A percentile compares a stretch with the other conserved stretches of the same genome.
These are phyloP conservation scores for Erodium texanum DNA, from an alignment of 441 rosid genomes.

Conservation along the genomic window DNA sequence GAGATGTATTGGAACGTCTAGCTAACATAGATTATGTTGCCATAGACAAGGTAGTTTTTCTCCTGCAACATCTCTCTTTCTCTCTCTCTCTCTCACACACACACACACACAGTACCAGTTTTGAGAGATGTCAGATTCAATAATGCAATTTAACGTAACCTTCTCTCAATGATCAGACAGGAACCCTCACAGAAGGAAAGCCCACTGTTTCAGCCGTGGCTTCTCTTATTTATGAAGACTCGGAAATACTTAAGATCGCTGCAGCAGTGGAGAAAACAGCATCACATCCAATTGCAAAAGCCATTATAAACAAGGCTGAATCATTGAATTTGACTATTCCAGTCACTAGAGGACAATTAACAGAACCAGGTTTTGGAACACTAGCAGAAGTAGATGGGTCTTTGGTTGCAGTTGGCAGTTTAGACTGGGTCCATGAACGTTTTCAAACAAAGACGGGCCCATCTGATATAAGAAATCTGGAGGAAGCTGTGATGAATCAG, in stretches of 20 bases:
- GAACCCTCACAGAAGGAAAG: conserved; percentile 91
- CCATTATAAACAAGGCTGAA: conserved; percentile 63
- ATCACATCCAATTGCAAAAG: conserved; percentile 80
- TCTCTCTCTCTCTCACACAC: neutral
- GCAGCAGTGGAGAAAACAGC: conserved; percentile 92
- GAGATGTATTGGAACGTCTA: conserved; percentile 85
- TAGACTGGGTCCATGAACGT: conserved; percentile 71
- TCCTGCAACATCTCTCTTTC: neutral
- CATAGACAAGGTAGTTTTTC: conserved; percentile 68
- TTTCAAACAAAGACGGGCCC: conserved; percentile 42
- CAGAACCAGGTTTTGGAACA: conserved; percentile 92
- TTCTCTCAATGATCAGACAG: conserved; percentile 45
- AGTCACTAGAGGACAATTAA: conserved; percentile 71
- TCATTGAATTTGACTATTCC: conserved; percentile 47
- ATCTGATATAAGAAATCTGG: conserved; percentile 38
- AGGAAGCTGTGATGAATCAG: conserved; percentile 32
- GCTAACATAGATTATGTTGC: conserved; percentile 66
- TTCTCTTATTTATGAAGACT: conserved; percentile 45
- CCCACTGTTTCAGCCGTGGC: conserved; percentile 66
- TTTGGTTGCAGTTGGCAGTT: conserved; percentile 76
- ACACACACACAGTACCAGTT: neutral
- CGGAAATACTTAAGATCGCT: conserved; percentile 70
- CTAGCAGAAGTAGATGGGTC: conserved; percentile 80
- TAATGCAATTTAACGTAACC: neutral
- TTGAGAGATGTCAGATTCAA: neutral